Base-by-base conservation (phyloP, 208 protist genomes). In the Paratrypanosoma confusum region DNA sequence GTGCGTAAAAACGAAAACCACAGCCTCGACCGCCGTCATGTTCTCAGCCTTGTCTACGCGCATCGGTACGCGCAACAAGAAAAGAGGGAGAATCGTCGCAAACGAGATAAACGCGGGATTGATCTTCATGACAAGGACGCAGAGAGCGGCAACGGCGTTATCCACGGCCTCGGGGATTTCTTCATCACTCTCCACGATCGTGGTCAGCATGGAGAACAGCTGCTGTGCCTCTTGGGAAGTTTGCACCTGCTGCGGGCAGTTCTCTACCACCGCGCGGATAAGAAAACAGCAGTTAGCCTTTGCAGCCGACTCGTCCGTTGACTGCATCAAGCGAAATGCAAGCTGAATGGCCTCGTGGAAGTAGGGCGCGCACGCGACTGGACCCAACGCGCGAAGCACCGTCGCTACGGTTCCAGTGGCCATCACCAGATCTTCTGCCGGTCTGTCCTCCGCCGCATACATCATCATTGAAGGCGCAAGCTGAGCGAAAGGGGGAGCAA, bases 111-210 rank as follows among this genome's bases (percentile, higher is more conserved):
- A 17, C 14, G 18, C 23, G 8, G 49, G 53, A 3, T 71, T 62
- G 5, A 81, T 56, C 23, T 65, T 71, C 10, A 68, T 65, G 24
- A 92, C 58, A 18, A 92, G 60, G 7, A 63, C 68, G 61, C 79
- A 92, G 16, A 65, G 71, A n/a, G 82, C 82, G 32, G 74, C 80
- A 20, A 86, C 63, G 13, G 79, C 82, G 63, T 92, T 92, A 65
- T 92, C 82, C 1, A 82, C 72, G 7, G 82, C 75, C 29, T 74
- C 65, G 1, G 75, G 69, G 3, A 76, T 69, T 57, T 92, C 79
- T 17, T 77, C 57, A 0, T 21, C 26, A 25, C 47, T 58, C n/a
- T 34, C 48, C 3, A 38, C 47, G 13, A 60, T 31, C 25, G 4
- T 20, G 43, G 44, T 61, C 10, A 70, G 41, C 34, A 44, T 39